Evolutionary conservation across 2,329 filamentous ascomycete species (phyloP).

Genomic region (Neofusicoccum ribis): DNA sequence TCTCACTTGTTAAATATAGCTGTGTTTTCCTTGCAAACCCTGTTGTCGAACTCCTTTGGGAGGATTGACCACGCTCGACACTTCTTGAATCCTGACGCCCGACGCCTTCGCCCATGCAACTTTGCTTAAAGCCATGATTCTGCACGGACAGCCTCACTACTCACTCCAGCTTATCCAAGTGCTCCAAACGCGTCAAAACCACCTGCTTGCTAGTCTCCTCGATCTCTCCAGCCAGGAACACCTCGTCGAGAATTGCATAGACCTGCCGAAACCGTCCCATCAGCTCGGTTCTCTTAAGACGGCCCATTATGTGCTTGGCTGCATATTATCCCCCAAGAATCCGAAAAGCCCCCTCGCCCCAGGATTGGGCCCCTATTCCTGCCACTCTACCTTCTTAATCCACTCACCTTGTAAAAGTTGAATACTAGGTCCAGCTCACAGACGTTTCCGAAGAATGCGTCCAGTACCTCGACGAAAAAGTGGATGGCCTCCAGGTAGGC

Average conservation of each 20-base stretch:
- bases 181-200: conserved; percentile 88
- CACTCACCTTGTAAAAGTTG: conserved; percentile 67
- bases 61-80: background rate
- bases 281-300: conserved; percentile 18
- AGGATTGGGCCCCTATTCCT: background rate
- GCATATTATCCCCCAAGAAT: background rate
- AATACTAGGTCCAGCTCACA: conserved; percentile 91
- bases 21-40: background rate
- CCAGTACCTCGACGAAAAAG: conserved; percentile 98
- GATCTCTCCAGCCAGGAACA: conserved; percentile 96
- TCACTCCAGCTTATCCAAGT: conserved; percentile 92
- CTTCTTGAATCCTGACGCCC: background rate
- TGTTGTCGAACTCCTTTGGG: background rate
- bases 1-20: background rate
- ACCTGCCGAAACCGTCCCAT: conserved; percentile 54
- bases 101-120: conserved; percentile 6
- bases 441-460: conserved; percentile 98
- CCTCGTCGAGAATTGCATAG: conserved; percentile 97
- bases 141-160: background rate
- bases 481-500: conserved; percentile 97
- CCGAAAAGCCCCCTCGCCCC: background rate
- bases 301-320: background rate
- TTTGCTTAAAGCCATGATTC: background rate
- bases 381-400: background rate
- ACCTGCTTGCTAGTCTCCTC: conserved; percentile 99